Evolutionary conservation across 192 early-diverging fungal genomes (phyloP), one percentile per base, ranked within the genome.

Genomic region (Oehlia diaphana): DNA sequence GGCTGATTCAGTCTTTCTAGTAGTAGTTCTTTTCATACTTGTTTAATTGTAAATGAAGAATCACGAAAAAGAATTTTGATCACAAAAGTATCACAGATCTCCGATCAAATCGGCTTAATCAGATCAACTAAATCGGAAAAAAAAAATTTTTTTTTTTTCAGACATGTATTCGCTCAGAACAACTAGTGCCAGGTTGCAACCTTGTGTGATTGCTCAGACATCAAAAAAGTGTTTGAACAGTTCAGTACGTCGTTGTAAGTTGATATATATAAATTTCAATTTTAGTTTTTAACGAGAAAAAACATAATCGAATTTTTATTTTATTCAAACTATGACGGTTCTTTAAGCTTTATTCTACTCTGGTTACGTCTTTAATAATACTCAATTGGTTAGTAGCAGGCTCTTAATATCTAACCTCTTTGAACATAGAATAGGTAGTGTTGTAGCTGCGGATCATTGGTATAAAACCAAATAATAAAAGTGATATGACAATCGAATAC

Each of bases 191-290:
- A n/a, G 3, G 37, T 44, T 70, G 39, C 37, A 70, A 70, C 68
- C 68, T 42, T 44, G 68, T 7, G 21, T 70, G 21, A 16, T 31
- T 42, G 37, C 39, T 7, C 68, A 70, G 39, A 70, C 68, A 42
- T 70, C 68, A 39, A 70, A 47, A 21, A 33, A 31, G 37, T 70
- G 37, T 70, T 70, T 70, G 35, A 70, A 70, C 37, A 70, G 68
- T n/a, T 70, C 37, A 21, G 39, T 31, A n/a, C 14, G 37, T 42
- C 68, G 35, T 68, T 13, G 66, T 70, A 42, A 70, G 68, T 70
- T 33, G n/a, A 70, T 47, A 42, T n/a, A 16, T 58, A 21, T 70
- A 44, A 42, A 42, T 44, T n/a, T 39, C 19, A 33, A 42, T 26
- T n/a, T 44, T 23, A 23, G 16, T 39, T 58, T 21, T 13, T 19